phyloP scores from a whole-genome alignment of 2,329 filamentous ascomycete genomes.

The Bipolaris cookei region DNA sequence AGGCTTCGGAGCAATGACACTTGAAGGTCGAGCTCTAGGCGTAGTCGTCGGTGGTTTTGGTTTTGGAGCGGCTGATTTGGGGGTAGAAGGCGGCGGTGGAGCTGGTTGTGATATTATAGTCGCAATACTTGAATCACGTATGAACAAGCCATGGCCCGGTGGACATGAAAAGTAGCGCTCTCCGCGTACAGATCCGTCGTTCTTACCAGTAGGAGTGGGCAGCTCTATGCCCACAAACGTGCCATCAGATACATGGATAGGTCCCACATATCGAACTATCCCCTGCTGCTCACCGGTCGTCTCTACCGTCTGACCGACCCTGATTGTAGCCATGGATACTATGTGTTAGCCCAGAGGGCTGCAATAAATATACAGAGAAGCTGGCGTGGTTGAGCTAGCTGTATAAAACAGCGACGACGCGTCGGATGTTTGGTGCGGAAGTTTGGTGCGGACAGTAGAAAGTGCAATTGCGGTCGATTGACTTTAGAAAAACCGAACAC shows the following conservation, averaged over 20 bases:
- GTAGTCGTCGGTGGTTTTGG: conserved; percentile 21
- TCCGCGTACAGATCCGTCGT: conserved; percentile 89
- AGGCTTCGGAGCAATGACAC: conserved; percentile 26
- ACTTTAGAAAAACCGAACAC: conserved; percentile 8
- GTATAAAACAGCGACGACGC: conserved; percentile 19
- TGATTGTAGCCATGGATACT: conserved; percentile 36
- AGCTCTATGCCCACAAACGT: conserved; percentile 92
- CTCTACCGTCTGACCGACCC: conserved; percentile 74
- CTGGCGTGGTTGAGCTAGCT: conserved; percentile 3
- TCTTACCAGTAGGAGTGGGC: conserved; percentile 82
- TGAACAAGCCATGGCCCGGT: conserved; percentile 79
- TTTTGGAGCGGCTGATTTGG: conserved; percentile 15
- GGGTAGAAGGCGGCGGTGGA: conserved; percentile 42
- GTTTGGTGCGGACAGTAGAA: conserved; percentile 4
- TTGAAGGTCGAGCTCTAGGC: conserved; percentile 32
- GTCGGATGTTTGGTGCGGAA: conserved; percentile 16
- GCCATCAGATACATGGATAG: conserved; percentile 80
- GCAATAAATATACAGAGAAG: background rate
- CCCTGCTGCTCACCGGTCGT: conserved; percentile 79
- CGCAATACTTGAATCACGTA: conserved; percentile 73
- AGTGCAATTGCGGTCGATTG: conserved; percentile 15
- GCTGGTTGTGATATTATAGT: conserved; percentile 55
- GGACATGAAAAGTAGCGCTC: conserved; percentile 86
- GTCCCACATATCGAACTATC: conserved; percentile 79
- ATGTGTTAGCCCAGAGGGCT: conserved; percentile 8